Evolutionary conservation across 805 yeast species (phyloP), one percentile per base, ranked within the genome.

Genomic region (Ogataea corticis): DNA sequence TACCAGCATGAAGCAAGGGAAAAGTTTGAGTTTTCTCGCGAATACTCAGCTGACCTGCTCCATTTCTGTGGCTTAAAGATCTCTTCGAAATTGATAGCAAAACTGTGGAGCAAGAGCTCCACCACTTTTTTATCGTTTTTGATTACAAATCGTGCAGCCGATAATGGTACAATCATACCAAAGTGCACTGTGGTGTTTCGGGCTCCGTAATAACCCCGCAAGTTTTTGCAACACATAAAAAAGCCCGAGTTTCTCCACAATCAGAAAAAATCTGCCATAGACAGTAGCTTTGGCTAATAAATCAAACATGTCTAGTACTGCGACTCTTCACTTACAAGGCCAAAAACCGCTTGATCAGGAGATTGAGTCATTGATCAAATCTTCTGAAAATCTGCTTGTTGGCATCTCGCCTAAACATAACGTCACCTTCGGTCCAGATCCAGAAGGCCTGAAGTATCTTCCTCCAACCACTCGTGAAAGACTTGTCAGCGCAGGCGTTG

Each of bases 401-500:
- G 49, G 49, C 11, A 27, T 28, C 16, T 33, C 25, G n/a, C 23
- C 28, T 19, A 38, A 36, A 5, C 21, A 21, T 16, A 14, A 14
- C 7, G 16, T 32, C 28, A 18, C 16, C 9, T 44, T 33, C 32
- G 57, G 54, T 10, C 48, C 50, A 6, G 56, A 51, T 37, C 48
- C 45, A 3, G 52, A 45, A 28, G 59, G 59, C 13, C 39, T 50
- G 59, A 56, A 42, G 49, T 46, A 44, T 58, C 65, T 52, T 29
- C 66, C 66, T 33, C 59, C 46, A 19, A 10, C 53, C 2, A 42
- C 59, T 39, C 47, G 54, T 16, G 59, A 55, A 18, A 61, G 75
- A 50, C 63, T 63, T 29, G 65, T 57, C 15, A 62, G 59, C 40
- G 59, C 60, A 36, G 69, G 69, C n/a, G 58, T 70, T 46, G 72